These are phyloP conservation scores for Termitomyces sp. DNA, from an alignment of 768 basidiomycete species.

Conservation along the genomic window DNA sequence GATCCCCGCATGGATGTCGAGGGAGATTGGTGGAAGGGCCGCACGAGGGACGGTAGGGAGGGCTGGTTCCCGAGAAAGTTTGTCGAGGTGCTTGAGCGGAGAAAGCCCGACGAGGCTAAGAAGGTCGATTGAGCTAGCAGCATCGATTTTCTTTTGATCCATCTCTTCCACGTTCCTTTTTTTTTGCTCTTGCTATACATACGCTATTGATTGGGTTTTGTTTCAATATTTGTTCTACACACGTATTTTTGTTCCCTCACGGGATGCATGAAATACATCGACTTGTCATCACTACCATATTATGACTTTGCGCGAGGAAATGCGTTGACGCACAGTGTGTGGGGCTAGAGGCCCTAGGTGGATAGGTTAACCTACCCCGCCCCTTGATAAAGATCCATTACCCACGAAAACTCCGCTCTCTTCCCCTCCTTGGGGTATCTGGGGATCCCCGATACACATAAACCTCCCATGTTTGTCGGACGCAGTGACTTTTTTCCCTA, in stretches of 20 bases:
- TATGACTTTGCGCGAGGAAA: too few species aligned
- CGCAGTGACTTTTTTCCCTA: too few species aligned
- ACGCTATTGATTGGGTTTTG: not conserved
- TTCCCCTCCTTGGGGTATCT: too few species aligned
- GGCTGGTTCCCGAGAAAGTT: constrained; percentile 95
- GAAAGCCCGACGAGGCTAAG: constrained; percentile 22
- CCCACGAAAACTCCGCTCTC: too few species aligned
- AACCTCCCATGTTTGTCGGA: too few species aligned
- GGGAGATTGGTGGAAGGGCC: constrained; percentile 92
- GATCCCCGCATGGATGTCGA: constrained; percentile 59
- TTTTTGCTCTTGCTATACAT: constrained; percentile 2
- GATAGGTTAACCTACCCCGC: too few species aligned
- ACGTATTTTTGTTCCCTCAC: not conserved
- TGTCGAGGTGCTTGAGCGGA: constrained; percentile 66
- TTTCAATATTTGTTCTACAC: not conserved
- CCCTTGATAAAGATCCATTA: too few species aligned
- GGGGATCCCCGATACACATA: too few species aligned
- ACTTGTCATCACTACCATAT: too few species aligned
- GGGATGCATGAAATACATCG: not conserved
- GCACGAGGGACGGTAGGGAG: constrained; percentile 85
- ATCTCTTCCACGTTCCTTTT: not conserved
- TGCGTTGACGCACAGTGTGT: too few species aligned
- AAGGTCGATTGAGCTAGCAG: constrained; percentile 12
- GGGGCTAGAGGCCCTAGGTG: too few species aligned
- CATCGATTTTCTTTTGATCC: not conserved